Evolutionary conservation across 352 stramenopile species (phyloP).

Genomic region (Phytophthora pistaciae): DNA sequence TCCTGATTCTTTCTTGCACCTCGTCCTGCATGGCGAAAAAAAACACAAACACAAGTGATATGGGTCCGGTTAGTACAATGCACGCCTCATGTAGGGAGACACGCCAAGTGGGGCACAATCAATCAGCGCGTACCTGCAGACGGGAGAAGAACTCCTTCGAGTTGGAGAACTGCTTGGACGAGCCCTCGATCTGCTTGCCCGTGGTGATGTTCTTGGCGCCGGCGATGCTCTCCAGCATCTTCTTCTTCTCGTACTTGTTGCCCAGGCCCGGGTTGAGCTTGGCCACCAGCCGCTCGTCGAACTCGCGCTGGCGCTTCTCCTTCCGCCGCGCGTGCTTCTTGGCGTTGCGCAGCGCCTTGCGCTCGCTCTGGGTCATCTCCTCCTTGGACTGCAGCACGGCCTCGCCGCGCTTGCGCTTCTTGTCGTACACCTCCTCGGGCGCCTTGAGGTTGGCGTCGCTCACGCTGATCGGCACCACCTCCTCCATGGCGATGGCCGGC

Average conservation of each 20-base stretch:
- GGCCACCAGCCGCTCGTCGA: slow-evolving; percentile 93
- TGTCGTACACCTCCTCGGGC: slow-evolving; percentile 87
- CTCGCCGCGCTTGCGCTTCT: slow-evolving; percentile 89
- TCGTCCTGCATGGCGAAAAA: slow-evolving; percentile 39
- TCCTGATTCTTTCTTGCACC: slow-evolving; percentile 56
- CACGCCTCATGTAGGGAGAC: slow-evolving; percentile 6
- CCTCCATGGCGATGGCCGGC: slow-evolving; percentile 86
- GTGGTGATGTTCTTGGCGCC: slow-evolving; percentile 86
- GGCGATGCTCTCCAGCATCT: slow-evolving; percentile 86
- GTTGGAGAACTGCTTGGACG: slow-evolving; percentile 87
- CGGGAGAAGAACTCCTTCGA: slow-evolving; percentile 90
- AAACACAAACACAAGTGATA: slow-evolving; percentile 7
- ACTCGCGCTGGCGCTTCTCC: slow-evolving; percentile 88
- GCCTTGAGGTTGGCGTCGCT: slow-evolving; percentile 88
- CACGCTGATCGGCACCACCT: slow-evolving; percentile 85
- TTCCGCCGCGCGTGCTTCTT: slow-evolving; percentile 95
- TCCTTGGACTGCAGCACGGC: slow-evolving; percentile 83
- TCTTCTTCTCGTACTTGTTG: slow-evolving; percentile 97
- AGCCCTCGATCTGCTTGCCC: slow-evolving; percentile 86
- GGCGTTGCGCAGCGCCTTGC: slow-evolving; percentile 84
- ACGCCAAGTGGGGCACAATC: slow-evolving; percentile 18
- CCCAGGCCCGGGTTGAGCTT: slow-evolving; percentile 95
- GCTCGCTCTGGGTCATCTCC: slow-evolving; percentile 90
- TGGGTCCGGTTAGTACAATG: slow-evolving; percentile 4
- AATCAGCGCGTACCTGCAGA: slow-evolving; percentile 56